phyloP scores from a whole-genome alignment of 805 yeast species.

The Ogataea glucozyma region DNA sequence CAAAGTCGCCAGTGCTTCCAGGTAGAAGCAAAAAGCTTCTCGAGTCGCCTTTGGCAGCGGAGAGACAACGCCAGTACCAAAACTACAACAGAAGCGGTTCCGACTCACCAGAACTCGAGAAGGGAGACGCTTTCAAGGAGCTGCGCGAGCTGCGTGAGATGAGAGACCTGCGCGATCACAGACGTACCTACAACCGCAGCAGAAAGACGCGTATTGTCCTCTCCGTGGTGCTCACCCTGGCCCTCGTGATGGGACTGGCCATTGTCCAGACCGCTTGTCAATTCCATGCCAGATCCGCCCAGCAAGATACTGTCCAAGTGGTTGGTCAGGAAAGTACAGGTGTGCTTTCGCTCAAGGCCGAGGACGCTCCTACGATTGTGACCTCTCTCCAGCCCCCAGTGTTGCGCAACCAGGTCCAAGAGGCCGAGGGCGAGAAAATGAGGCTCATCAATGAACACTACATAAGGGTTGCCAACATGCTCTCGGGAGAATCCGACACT shows the following conservation, averaged over 20 bases:
- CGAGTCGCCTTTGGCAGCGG: constrained; percentile 17
- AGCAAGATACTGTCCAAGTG: neutral
- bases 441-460: constrained; percentile 16
- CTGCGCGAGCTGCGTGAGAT: neutral
- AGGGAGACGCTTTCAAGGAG: constrained; percentile 5
- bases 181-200: constrained; percentile 5
- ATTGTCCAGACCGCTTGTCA: constrained; percentile 10
- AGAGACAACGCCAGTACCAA: constrained; percentile 19
- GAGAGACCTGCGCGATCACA: constrained; percentile 1
- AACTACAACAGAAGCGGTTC: constrained; percentile 5
- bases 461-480: constrained; percentile 12
- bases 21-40: constrained; percentile 11
- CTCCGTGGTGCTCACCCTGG: constrained; percentile 7
- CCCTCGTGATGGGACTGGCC: constrained; percentile 11
- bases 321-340: constrained; percentile 3
- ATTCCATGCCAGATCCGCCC: constrained; percentile 5
- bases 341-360: neutral
- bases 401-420: constrained; percentile 2
- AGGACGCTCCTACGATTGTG: constrained; percentile 4
- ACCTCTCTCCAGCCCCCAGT: neutral
- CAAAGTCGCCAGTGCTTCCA: constrained; percentile 13
- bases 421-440: constrained; percentile 9
- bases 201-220: constrained; percentile 8
- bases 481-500: constrained; percentile 8
- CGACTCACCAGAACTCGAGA: constrained; percentile 14